Evolutionary conservation across 2,329 filamentous ascomycete genomes (phyloP).

Genomic region (Blastomyces percursus): DNA sequence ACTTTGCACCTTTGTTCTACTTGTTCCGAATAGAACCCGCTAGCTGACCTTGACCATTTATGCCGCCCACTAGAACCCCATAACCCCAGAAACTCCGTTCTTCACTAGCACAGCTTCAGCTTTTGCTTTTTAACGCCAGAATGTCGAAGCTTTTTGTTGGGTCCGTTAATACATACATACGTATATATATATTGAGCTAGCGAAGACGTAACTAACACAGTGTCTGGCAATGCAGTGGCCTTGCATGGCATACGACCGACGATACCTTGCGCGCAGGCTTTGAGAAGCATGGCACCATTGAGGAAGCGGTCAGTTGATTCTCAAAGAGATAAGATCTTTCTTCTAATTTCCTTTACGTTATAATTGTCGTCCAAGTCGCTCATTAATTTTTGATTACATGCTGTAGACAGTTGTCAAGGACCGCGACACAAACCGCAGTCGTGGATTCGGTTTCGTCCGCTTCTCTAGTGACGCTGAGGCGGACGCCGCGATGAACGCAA

Average conservation of each 20-base stretch:
- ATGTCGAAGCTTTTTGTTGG: constrained; percentile 97
- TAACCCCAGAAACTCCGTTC: not conserved
- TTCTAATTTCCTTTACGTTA: constrained; percentile 8
- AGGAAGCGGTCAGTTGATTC: constrained; percentile 73
- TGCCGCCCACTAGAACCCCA: not conserved
- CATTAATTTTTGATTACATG: constrained; percentile 15
- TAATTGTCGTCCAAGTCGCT: constrained; percentile 1
- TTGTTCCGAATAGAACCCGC: not conserved
- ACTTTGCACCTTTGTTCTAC: not conserved
- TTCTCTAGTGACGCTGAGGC: constrained; percentile 47
- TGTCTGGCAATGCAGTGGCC: constrained; percentile 52
- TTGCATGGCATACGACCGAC: constrained; percentile 97
- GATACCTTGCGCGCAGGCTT: constrained; percentile 78
- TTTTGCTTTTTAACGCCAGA: not conserved
- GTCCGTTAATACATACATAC: constrained; percentile 47
- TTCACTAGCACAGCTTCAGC: not conserved
- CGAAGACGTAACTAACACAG: constrained; percentile 15
- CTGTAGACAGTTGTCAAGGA: constrained; percentile 90
- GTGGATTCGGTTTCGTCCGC: constrained; percentile 94
- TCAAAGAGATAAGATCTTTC: constrained; percentile 15
- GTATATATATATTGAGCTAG: constrained; percentile 6
- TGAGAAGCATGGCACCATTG: constrained; percentile 77
- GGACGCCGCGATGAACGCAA: constrained; percentile 31
- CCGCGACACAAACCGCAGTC: constrained; percentile 89
- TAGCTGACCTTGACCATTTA: not conserved